Evolutionary conservation across 225 moss, liverwort and hornwort genomes (phyloP), one percentile per base, ranked within the genome.

Genomic region (Polytrichum commune): DNA sequence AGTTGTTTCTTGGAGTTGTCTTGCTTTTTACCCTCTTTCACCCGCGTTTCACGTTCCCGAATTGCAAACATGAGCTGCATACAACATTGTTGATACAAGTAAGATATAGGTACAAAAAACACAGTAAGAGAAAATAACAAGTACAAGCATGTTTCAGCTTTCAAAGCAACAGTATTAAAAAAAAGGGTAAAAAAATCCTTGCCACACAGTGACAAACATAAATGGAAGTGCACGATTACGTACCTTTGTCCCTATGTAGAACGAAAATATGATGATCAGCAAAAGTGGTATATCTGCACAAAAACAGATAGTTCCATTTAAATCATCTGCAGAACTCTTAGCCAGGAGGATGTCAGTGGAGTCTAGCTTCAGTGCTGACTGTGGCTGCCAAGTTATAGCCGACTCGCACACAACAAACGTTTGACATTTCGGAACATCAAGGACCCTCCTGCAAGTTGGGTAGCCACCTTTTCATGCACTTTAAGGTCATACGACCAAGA

Each of bases 221-320:
- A 72, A 63, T 67, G 67, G 26, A 53, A 78, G 64, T 35, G 65
- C 54, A 62, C 8, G 53, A 77, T 64, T 28, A 60, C 23, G 32
- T 74, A 98, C 97, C 95, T 95, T 98, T 19, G 90, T 84, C 8
- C 98, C 98, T 19, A 98, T 64, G 67, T 87, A 98, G 77, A 98
- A 95, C 18, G 92, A 89, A 27, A 77, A 73, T 62, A 95, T 68
- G 70, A 98, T 90, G 69, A 74, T 86, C 16, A 90, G 71, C 5
- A 95, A 87, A 75, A 98, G 90, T 58, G 88, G 84, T 72, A 93
- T 74, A 86, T 93, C 94, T 98, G 91, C 66, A 75, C 73, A 22
- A 65, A 73, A 58, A 62, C 8, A 76, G 27, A 25, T 69, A 73
- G 53, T 20, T 32, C 72, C 69, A 61, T 75, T 69, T 38, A 70